A percentile compares a stretch with the other conserved stretches of the same genome.
Evolutionary conservation across 2,329 filamentous ascomycete species (phyloP).

Genomic region (Sclerotiophoma versabilis): DNA sequence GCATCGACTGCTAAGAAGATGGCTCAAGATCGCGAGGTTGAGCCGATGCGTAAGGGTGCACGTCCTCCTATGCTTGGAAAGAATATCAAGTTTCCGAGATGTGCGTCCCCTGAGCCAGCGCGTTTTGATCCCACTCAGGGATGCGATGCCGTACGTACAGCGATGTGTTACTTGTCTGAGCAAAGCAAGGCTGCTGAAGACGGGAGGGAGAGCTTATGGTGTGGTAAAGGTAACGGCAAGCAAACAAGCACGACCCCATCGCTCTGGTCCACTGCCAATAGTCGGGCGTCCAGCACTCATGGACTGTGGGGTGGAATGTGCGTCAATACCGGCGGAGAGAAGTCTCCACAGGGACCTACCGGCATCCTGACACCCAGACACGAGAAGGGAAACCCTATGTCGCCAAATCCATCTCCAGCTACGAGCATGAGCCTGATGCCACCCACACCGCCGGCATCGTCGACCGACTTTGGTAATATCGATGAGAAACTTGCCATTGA

Average conservation of each 20-base stretch:
- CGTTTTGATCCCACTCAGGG: constrained; percentile 80
- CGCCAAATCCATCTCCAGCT: constrained; percentile 47
- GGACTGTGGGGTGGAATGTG: constrained; percentile 84
- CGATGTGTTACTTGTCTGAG: constrained; percentile 60
- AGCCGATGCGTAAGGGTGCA: constrained; percentile 64
- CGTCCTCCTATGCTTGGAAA: constrained; percentile 87
- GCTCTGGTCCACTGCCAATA: constrained; percentile 46
- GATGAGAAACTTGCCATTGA: constrained; percentile 53
- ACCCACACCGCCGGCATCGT: constrained; percentile 48
- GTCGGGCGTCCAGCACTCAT: constrained; percentile 61
- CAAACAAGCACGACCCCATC: constrained; percentile 42
- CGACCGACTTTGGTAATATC: constrained; percentile 51
- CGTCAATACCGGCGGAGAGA: constrained; percentile 49
- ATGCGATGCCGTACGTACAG: constrained; percentile 57
- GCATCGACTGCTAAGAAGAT: constrained; percentile 36
- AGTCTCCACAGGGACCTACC: constrained; percentile 52
- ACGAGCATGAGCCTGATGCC: constrained; percentile 39
- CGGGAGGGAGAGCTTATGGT: constrained; percentile 65
- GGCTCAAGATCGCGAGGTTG: constrained; percentile 53
- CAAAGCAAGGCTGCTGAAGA: constrained; percentile 54
- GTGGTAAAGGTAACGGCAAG: constrained; percentile 52
- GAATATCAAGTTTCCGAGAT: constrained; percentile 81
- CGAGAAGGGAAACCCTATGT: constrained; percentile 52
- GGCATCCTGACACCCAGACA: constrained; percentile 60
- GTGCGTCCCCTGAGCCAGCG: constrained; percentile 82